Base-by-base conservation (phyloP, 176 grass and related monocot species). In the Hsuehochloa calcarea region DNA sequence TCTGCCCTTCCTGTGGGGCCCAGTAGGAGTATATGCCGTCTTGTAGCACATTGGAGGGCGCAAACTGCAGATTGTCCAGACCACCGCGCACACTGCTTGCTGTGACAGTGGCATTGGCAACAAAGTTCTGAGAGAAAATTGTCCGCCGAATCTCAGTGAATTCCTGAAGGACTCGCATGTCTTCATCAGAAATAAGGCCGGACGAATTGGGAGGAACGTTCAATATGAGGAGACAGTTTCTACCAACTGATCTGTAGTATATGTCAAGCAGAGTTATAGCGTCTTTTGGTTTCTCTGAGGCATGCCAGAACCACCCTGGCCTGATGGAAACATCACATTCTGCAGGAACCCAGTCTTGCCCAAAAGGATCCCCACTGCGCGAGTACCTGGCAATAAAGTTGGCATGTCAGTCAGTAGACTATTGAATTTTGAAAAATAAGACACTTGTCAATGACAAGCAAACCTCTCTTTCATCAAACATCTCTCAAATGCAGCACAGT, bases 301-400 rank as follows among this genome's bases (percentile, higher is more conserved):
- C 74, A 72, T 95, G 96, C 96, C 96, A 98, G 68, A 98, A 98
- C 96, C 96, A 98, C 34, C 96, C 93, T 62, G 85, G 88, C 68
- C 96, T 88, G 80, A 98, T 95, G 38, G 96, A 95, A 82, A 95
- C 96, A 67, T 95, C 93, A 81, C 96, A 98, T 84, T 98, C 96
- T 62, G 96, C 93, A 65, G 96, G 93, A 77, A 98, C 91, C 93
- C 96, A 98, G 39, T 98, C 89, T 65, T 70, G 56, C 59, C 96
- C 96, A 77, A 87, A 65, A 75, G 77, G 93, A 85, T 98, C 93
- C 10, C 96, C 96, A 85, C 51, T 44, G 22, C 37, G 5, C 26
- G 89, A 90, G 86, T 92, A 93, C 70, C 95, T 95, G 81, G 6
- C 2, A 37, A 83, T 87, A 75, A n/a, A 82, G 45, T 76, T 70